Evolutionary conservation across 2,329 filamentous ascomycete species (phyloP).

Genomic region (Blumeria hordei): DNA sequence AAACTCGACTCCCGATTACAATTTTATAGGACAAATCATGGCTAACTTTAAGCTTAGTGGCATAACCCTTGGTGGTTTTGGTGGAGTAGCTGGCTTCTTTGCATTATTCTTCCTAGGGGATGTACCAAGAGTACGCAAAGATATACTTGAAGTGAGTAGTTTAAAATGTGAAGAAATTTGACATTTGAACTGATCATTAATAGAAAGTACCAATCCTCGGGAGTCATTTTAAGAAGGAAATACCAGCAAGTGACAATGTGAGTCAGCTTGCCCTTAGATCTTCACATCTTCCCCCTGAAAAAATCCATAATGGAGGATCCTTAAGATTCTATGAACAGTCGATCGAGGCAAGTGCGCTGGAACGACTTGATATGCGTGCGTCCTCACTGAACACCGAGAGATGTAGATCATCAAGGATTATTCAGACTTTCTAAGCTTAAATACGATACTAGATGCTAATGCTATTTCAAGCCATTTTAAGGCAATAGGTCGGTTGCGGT

Average conservation of each 20-base stretch:
- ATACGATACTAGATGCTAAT: conserved; percentile 2
- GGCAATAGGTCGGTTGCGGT: no score
- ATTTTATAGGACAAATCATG: neutral
- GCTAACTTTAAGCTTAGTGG: conserved; percentile 18
- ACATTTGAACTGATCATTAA: neutral
- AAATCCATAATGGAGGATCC: neutral
- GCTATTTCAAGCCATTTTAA: conserved; percentile 5
- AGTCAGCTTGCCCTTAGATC: conserved; percentile 14
- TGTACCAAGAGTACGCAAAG: conserved; percentile 32
- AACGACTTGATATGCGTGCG: neutral
- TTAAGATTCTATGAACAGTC: neutral
- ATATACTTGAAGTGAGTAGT: conserved; percentile 30
- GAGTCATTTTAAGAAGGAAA: conserved; percentile 25
- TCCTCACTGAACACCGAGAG: neutral
- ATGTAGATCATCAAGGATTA: neutral
- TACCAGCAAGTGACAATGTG: conserved; percentile 38
- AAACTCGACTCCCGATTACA: neutral
- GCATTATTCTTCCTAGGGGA: conserved; percentile 37
- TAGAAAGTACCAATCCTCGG: conserved; percentile 32
- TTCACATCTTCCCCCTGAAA: neutral
- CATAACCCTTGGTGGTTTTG: conserved; percentile 27
- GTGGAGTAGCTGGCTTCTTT: conserved; percentile 28
- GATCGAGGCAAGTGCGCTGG: neutral
- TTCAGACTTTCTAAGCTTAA: neutral
- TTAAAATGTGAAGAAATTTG: neutral